phyloP scores from a whole-genome alignment of 2,329 filamentous ascomycete species.

The Amylocarpus encephaloides region DNA sequence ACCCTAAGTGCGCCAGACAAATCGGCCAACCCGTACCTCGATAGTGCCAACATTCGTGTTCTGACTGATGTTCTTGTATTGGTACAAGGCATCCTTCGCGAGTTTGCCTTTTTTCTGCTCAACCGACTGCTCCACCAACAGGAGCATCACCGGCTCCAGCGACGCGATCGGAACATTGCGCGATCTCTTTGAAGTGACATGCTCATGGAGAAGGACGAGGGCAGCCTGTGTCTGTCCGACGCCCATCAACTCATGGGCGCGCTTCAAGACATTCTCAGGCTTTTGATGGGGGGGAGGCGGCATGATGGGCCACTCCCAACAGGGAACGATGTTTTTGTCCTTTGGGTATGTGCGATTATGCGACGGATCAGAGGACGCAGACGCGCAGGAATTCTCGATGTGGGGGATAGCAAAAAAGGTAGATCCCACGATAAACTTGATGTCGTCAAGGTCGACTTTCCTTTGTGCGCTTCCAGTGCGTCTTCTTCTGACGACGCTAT shows the following conservation, averaged over 20 bases:
- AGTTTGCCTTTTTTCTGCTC: conserved; percentile 97
- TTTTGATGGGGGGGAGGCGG: conserved; percentile 92
- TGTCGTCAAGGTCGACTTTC: background rate
- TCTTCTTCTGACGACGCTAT: background rate
- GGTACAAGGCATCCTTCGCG: conserved; percentile 97
- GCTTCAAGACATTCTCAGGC: conserved; percentile 98
- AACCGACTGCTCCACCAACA: conserved; percentile 93
- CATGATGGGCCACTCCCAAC: conserved; percentile 36
- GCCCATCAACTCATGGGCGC: conserved; percentile 96
- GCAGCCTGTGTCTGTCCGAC: conserved; percentile 90
- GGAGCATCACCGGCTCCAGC: conserved; percentile 95
- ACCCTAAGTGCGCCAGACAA: background rate
- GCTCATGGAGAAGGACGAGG: conserved; percentile 92
- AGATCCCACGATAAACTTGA: conserved; percentile 3
- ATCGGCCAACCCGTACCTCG: conserved; percentile 52
- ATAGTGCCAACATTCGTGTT: conserved; percentile 98
- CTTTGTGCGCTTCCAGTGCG: background rate
- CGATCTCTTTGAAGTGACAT: conserved; percentile 97
- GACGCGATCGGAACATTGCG: conserved; percentile 95
- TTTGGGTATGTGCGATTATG: background rate
- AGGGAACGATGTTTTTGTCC: background rate
- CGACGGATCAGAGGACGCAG: background rate
- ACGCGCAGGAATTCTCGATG: conserved; percentile 2
- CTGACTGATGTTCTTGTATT: conserved; percentile 99
- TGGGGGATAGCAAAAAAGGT: conserved; percentile 1